Evolutionary conservation across 2,329 filamentous ascomycete species (phyloP).

Genomic region (Xylaria sp.): DNA sequence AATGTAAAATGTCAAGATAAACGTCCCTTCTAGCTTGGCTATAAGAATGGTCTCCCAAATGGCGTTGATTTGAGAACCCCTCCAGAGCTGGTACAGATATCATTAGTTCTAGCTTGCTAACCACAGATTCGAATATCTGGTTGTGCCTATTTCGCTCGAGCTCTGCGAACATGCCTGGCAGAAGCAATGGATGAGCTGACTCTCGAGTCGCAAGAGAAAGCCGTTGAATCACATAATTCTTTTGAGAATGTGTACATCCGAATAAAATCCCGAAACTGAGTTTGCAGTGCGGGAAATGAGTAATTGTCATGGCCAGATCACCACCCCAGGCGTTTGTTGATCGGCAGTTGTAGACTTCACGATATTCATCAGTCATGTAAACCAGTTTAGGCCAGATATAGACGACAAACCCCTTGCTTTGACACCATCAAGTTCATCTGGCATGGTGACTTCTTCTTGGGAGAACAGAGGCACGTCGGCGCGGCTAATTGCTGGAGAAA

Average conservation of each 20-base stretch:
- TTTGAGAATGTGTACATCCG: conserved; percentile 34
- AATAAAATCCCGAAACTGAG: conserved; percentile 44
- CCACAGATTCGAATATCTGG: conserved; percentile 31
- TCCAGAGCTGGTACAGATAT: background rate
- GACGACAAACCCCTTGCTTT: conserved; percentile 13
- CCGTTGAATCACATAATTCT: conserved; percentile 29
- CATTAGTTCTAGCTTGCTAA: conserved; percentile 36
- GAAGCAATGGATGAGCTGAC: conserved; percentile 43
- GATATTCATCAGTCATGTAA: background rate
- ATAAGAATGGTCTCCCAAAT: background rate
- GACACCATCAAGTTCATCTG: background rate
- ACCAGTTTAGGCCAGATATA: background rate
- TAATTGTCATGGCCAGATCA: conserved; percentile 43
- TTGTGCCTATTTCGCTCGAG: conserved; percentile 43
- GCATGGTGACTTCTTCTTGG: conserved; percentile 32
- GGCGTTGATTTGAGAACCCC: background rate
- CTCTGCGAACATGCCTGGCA: conserved; percentile 47
- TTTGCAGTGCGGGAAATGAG: conserved; percentile 39
- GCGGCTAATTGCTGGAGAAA: conserved; percentile 19
- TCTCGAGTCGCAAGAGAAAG: conserved; percentile 16
- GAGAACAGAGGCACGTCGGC: conserved; percentile 41
- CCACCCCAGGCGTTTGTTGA: conserved; percentile 42
- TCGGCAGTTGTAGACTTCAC: conserved; percentile 43
- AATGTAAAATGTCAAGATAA: conserved; percentile 39
- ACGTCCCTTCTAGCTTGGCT: conserved; percentile 34